Base-by-base conservation (phyloP, 2,329 filamentous ascomycete species). In the Teratosphaeria destructans region DNA sequence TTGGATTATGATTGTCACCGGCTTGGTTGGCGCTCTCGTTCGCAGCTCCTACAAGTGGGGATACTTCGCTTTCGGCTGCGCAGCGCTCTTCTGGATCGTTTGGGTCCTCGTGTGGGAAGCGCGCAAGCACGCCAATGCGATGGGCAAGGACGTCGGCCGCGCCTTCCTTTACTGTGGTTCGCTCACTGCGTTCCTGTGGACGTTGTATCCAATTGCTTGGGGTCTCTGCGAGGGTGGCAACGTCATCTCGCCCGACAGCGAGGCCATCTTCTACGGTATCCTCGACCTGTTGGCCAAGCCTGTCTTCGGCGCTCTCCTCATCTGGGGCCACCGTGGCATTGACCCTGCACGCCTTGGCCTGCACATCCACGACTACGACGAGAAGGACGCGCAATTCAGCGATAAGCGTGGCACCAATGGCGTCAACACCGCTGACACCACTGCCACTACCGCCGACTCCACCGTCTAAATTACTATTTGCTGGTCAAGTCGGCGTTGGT, bases 221-320 rank as follows among this genome's bases (percentile, higher is more conserved):
- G 85, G 83, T 59, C 66, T 87, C 2, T 77, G 73, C 52, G 85
- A 87, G 71, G 85, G 84, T 35, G 85, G 83, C 11, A 87, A 87
- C 65, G 72, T 86, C 62, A 86, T 88, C 56, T 73, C 84, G 2
- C 81, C 84, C 0, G 85, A 89, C 67, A 82, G 81, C 0, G 86
- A 89, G 68, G 83, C 84, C 11, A 74, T 87, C 60, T 87, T 88
- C 69, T 89, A 89, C 67, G 84, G 85, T 52, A 74, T 88, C 3
- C 77, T 89, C 0, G 86, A 89, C 61, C 71, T 88, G 5, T 61
- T 87, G 3, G 80, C 85, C 6, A 88, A 88, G 74, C 83, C 84
- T 0, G 76, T 81, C 8, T 88, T 88, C 63, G 82, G 83, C 16
- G 75, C 77, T 12, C 68, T 87, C 0, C 77, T 89, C 1, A 74